Base-by-base conservation (phyloP, 768 basidiomycete genomes). In the Leccinum sublutescens region DNA sequence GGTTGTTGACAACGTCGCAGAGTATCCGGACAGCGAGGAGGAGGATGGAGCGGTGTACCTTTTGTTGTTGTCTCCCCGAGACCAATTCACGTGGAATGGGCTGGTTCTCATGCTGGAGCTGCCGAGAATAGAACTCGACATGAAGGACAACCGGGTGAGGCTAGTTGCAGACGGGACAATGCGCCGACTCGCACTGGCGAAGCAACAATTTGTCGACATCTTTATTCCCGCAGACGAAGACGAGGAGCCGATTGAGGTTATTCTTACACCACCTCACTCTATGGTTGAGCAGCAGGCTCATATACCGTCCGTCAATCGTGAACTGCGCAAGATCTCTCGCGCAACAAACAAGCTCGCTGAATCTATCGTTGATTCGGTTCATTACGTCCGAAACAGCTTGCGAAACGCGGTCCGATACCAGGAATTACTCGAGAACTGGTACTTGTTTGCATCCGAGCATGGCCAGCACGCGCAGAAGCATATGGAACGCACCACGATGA, bases 381-480 rank as follows among this genome's bases (percentile, higher is more conserved):
- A 95, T 60, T 84, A 91, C 59, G 93, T 98, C 19, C 87, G 88
- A 33, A 81, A 77, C 38, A 85, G 88, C 3, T 77, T 94, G 55
- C 77, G 78, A 31, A 77, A 81, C 47, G 79, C 84, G 1, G 75
- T 77, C 34, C 87, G 83, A 40, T 86, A 85, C 56, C 95, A 95
- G 69, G 95, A 97, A 62, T 77, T 95, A 40, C 78, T 94, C 57
- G 92, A 91, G 64, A 95, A 91, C 70, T 99, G 96, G 94, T 98
- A 92, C 68, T 75, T 86, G 27, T 98, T 97, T 69, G 94, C 95
- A n/a, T 94, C 95, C 12, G 94, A 98, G 64, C 93, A 97, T 70
- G 95, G 94, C 2, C 87, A 91, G 60, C 91, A 95, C 66, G 91
- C 89, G 9, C 88, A 93, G 66, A 86, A 88, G 63, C 86, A 91